phyloP scores from a whole-genome alignment of 257 asterid species.

The Solanum appendiculatum region DNA sequence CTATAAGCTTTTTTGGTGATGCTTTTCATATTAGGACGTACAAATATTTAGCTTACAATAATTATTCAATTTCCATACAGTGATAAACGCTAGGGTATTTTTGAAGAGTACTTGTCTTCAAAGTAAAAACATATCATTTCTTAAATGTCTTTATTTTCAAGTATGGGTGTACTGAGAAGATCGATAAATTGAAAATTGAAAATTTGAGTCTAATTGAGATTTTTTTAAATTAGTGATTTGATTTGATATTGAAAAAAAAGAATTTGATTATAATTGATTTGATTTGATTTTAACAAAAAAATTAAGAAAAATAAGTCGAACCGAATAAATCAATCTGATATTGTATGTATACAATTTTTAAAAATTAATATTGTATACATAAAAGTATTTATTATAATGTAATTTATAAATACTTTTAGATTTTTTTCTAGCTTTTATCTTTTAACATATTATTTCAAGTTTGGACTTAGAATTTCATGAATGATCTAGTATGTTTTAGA shows the following conservation, averaged over 20 bases:
- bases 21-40: neutral
- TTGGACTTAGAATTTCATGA: too few species aligned
- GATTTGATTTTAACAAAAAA: too few species aligned
- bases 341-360: too few species aligned
- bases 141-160: too few species aligned
- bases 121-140: neutral
- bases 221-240: too few species aligned
- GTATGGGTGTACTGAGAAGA: neutral
- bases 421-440: neutral
- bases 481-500: neutral
- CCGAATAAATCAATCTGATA: too few species aligned
- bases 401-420: neutral
- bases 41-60: neutral
- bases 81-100: neutral
- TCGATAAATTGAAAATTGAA: too few species aligned
- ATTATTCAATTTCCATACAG: neutral
- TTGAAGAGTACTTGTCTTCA: neutral
- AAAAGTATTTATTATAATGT: neutral
- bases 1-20: neutral
- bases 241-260: too few species aligned
- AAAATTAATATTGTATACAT: too few species aligned
- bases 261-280: too few species aligned
- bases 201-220: neutral
- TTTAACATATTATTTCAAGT: too few species aligned
- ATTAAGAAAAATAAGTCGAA: too few species aligned